These are phyloP conservation scores for Starmerella etchellsii DNA, from an alignment of 805 yeast genomes.

Conservation along the genomic window DNA sequence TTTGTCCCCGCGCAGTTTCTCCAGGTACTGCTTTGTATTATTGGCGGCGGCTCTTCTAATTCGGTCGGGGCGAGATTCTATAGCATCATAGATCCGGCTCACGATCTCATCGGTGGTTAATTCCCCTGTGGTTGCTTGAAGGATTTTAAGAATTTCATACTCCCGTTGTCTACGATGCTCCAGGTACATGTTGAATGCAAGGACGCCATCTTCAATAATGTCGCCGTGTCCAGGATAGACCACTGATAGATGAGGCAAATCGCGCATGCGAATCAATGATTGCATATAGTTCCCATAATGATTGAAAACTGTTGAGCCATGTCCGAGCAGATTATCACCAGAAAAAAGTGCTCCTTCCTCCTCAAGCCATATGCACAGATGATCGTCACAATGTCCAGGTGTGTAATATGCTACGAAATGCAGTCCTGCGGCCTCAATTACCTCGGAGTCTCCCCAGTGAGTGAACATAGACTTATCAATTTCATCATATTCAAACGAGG, in stretches of 20 bases:
- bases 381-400: constrained; percentile 31
- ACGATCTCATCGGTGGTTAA: constrained; percentile 19
- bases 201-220: constrained; percentile 24
- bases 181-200: constrained; percentile 25
- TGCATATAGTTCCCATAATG: constrained; percentile 24
- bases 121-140: constrained; percentile 11
- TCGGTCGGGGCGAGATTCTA: constrained; percentile 18
- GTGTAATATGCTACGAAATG: constrained; percentile 23
- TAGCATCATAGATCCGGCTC: constrained; percentile 19
- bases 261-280: constrained; percentile 23
- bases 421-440: constrained; percentile 23
- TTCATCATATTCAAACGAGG: background rate
- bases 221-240: constrained; percentile 32
- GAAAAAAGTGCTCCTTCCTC: constrained; percentile 27
- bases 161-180: constrained; percentile 28
- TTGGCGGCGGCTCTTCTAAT: constrained; percentile 26
- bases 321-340: constrained; percentile 31
- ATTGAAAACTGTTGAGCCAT: constrained; percentile 28
- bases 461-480: background rate
- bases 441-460: constrained; percentile 21
- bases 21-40: constrained; percentile 25
- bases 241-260: constrained; percentile 11
- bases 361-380: constrained; percentile 26
- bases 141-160: constrained; percentile 21
- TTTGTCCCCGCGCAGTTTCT: constrained; percentile 22